These are phyloP conservation scores for Dioscorea zingiberensis DNA, from an alignment of 106 monocot species.

Conservation along the genomic window DNA sequence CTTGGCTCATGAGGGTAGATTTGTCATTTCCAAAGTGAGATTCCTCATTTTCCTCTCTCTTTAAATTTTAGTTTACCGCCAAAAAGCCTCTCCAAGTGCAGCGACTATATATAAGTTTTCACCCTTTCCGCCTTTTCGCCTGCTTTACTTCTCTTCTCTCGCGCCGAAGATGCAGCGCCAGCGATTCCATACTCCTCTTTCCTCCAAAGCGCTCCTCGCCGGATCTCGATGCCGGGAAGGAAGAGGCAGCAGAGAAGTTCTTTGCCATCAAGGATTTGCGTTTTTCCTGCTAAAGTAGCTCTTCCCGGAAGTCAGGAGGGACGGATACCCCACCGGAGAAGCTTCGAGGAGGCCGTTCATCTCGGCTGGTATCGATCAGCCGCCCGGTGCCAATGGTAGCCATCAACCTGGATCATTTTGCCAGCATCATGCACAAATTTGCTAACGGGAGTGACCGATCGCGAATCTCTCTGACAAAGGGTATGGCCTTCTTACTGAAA, in stretches of 20 bases:
- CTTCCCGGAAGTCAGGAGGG: slow-evolving; percentile 33
- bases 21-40: too few relatives aligned
- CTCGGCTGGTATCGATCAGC: neutral
- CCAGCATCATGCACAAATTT: slow-evolving; percentile 65
- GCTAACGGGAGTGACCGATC: slow-evolving; percentile 25
- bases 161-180: slow-evolving; percentile 46
- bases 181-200: slow-evolving; percentile 76
- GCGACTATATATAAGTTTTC: neutral
- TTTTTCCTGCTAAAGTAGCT: neutral
- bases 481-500: slow-evolving; percentile 12
- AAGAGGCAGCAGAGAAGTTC: neutral
- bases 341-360: slow-evolving; percentile 18
- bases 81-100: neutral
- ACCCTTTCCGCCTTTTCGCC: neutral
- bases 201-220: slow-evolving; percentile 49
- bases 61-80: slow-evolving; percentile 6
- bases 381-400: neutral
- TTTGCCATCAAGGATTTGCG: neutral
- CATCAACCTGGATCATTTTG: slow-evolving; percentile 18
- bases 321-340: slow-evolving; percentile 73
- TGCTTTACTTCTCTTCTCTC: slow-evolving; percentile 1
- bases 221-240: slow-evolving; percentile 2
- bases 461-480: slow-evolving; percentile 2
- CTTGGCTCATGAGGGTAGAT: too few relatives aligned
- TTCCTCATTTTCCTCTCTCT: too few relatives aligned